These are phyloP conservation scores for Terana coerulea DNA, from an alignment of 768 basidiomycete genomes.

Conservation along the genomic window DNA sequence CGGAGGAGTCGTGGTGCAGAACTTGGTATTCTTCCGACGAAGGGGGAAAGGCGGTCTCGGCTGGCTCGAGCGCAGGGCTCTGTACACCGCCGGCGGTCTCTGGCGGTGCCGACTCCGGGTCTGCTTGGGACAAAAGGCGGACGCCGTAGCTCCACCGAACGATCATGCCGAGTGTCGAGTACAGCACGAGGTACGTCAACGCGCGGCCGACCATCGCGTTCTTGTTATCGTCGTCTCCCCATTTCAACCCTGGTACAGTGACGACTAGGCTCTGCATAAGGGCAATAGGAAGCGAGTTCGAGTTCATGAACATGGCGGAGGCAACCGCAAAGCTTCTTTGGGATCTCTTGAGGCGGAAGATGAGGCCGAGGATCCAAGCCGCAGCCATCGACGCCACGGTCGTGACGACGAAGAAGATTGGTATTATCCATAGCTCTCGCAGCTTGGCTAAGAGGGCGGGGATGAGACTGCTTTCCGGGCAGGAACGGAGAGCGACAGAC, in stretches of 20 bases:
- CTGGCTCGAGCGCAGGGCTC: slow-evolving; percentile 32
- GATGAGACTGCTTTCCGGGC: neutral
- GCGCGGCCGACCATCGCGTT: slow-evolving; percentile 91
- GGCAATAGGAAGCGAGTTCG: slow-evolving; percentile 92
- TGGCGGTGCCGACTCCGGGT: slow-evolving; percentile 39
- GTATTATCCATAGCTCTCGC: slow-evolving; percentile 79
- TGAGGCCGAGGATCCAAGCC: slow-evolving; percentile 52
- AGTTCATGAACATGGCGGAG: slow-evolving; percentile 89
- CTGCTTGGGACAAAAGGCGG: slow-evolving; percentile 71
- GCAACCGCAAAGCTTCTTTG: slow-evolving; percentile 84
- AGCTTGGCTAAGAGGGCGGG: slow-evolving; percentile 53
- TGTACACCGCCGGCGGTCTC: slow-evolving; percentile 20
- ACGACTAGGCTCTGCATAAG: slow-evolving; percentile 88
- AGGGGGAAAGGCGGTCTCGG: slow-evolving; percentile 24
- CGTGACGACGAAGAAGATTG: slow-evolving; percentile 79
- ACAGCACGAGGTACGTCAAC: slow-evolving; percentile 84
- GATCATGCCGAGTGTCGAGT: slow-evolving; percentile 95
- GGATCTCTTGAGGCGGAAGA: slow-evolving; percentile 65
- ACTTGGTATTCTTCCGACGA: slow-evolving; percentile 19
- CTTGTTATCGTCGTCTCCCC: slow-evolving; percentile 75
- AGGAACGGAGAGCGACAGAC: slow-evolving; percentile 31
- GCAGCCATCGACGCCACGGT: slow-evolving; percentile 75
- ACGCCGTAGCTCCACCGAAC: slow-evolving; percentile 96
- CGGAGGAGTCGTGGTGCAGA: slow-evolving; percentile 11
- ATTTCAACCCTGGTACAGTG: slow-evolving; percentile 78